phyloP scores from a whole-genome alignment of 169 alveolate genomes.

The Eimeria zaria region DNA sequence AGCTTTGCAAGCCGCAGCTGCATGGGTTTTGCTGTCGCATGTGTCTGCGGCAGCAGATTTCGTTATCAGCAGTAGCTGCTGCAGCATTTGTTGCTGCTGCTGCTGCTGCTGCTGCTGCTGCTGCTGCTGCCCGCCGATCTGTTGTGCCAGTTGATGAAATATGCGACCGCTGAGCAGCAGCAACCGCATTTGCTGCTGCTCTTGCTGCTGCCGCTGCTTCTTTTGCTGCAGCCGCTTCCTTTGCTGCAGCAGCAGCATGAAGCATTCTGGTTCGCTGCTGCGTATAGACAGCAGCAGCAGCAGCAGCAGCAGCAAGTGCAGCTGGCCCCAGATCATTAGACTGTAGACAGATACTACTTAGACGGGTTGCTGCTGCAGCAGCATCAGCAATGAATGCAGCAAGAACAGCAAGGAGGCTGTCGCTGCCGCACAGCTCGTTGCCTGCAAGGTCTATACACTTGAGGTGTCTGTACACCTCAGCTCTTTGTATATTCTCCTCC shows the following conservation, averaged over 20 bases:
- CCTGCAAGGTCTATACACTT: neutral
- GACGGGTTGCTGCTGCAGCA: neutral
- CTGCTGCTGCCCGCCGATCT: neutral
- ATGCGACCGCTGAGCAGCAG: neutral
- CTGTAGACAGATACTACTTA: neutral
- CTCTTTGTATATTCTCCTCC: neutral
- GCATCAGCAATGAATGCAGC: conserved; percentile 45
- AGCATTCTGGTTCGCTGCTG: conserved; percentile 4
- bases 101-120: conserved; percentile 26
- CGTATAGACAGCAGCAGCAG: conserved; percentile 46
- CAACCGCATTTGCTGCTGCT: conserved; percentile 44
- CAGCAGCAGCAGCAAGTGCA: conserved; percentile 20
- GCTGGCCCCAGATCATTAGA: conserved; percentile 34
- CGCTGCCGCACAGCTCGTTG: conserved; percentile 25
- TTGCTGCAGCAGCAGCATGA: conserved; percentile 1
- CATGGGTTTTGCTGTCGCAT: neutral
- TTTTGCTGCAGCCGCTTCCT: conserved; percentile 8
- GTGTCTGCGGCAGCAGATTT: conserved; percentile 41
- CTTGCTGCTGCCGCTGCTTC: conserved; percentile 18
- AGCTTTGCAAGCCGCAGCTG: neutral
- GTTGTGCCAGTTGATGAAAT: neutral
- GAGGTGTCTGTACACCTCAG: conserved; percentile 55
- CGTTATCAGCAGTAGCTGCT: neutral
- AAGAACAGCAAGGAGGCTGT: neutral
- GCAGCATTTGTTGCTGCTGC: neutral